A percentile compares a stretch with the other conserved stretches of the same genome.
Conservation (phyloP, 176 grass and related monocot genomes). For the Poa annua region DNA sequence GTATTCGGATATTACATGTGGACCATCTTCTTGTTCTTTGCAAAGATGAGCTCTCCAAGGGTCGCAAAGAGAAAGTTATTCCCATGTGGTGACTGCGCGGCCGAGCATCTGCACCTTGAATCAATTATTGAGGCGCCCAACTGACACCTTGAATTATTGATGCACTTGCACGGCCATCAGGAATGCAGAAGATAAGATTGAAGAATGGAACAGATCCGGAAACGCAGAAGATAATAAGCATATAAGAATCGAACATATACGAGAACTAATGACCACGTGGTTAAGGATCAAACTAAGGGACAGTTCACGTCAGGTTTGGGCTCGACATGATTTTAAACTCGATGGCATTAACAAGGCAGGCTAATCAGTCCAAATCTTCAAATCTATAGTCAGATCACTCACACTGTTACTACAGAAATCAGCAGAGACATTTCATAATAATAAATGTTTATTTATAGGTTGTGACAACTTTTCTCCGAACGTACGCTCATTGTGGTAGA, state of each 20-base stretch:
- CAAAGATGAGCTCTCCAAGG: background rate
- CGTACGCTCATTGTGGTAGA: constrained; percentile 74
- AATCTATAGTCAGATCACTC: no score
- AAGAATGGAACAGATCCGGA: no score
- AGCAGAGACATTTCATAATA: no score
- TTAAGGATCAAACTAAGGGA: no score
- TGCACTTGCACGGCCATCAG: background rate
- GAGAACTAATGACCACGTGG: no score
- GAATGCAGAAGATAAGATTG: background rate
- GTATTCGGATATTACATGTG: no score
- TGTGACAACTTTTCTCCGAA: constrained; percentile 35
- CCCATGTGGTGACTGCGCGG: background rate
- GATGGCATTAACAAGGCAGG: no score
- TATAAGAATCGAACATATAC: no score
- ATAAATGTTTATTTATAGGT: constrained; percentile 34
- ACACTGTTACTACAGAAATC: background rate
- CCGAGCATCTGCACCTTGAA: background rate
- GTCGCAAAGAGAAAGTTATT: background rate
- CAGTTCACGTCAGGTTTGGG: no score
- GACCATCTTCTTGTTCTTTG: background rate
- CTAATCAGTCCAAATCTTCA: no score
- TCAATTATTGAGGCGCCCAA: background rate
- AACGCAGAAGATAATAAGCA: no score
- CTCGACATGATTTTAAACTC: no score
- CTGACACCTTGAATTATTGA: constrained; percentile 5